Evolutionary conservation across 257 asterid species (phyloP), one percentile per base, ranked within the genome.

Genomic region (Solanum chmielewskii): DNA sequence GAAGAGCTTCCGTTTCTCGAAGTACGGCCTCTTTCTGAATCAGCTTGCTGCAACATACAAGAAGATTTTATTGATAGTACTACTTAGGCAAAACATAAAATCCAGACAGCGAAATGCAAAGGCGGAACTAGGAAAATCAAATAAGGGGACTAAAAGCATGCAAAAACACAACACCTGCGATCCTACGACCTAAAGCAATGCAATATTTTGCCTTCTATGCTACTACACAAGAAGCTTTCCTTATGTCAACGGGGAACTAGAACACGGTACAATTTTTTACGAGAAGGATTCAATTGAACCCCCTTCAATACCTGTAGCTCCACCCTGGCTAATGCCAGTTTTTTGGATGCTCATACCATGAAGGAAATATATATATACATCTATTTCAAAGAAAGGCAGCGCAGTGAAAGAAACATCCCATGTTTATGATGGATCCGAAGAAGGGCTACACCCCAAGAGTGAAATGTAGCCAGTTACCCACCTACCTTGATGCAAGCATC

Each of bases 1-100:
- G 97, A 93, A 56, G 99, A 90, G 90, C 93, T 93, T 52, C 95
- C 95, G 27, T 91, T 94, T 87, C 98, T 89, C 4, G 94, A 92
- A 73, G 93, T 89, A 66, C 90, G 94, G 31, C 92, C 95, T 87
- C 85, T 95, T 85, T 94, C 98, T 75, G 97, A 89, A 86, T 93
- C 97, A 31, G 87, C 91, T 91, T 93, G 98, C 98, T 93, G 96
- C 86, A 87, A 85, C 23, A 20, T 64, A 82, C 80, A 86, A 87
- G 73, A 78, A 87, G 90, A 71, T 92, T 93, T 93, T 52, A 62
- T 64, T 21, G 69, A 74, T 80, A 25, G 15, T 42, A 47, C 62
- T 76, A n/a, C 56, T 44, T 33, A 8, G 60, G 10, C 77, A 83
- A 86, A 86, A 27, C 69, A 69, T 77, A 12, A 73, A 23, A 74